These are phyloP conservation scores for Aspergillus arachidicola DNA, from an alignment of 2,329 filamentous ascomycete species.

Conservation along the genomic window DNA sequence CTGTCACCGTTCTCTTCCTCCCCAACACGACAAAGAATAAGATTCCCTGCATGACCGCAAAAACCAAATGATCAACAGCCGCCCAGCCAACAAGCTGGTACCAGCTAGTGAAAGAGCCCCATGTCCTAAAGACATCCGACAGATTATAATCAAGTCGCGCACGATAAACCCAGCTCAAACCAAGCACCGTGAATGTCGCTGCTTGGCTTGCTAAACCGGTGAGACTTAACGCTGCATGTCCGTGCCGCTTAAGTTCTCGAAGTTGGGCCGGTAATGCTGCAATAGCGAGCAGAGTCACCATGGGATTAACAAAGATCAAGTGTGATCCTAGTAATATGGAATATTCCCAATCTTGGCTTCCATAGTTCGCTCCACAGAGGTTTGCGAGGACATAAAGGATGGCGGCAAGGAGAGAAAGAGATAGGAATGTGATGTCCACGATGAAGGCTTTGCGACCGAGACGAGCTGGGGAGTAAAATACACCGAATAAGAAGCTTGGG, in stretches of 20 bases:
- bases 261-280: not conserved
- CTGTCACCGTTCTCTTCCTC: not conserved
- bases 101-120: not conserved
- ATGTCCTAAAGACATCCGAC: not conserved
- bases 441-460: not conserved
- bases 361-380: not conserved
- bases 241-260: not conserved
- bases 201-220: not conserved
- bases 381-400: not conserved
- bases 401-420: not conserved
- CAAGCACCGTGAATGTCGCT: not conserved
- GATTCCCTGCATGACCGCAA: not conserved
- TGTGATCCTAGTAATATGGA: not conserved
- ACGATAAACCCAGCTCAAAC: not conserved
- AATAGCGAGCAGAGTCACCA: not conserved
- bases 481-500: not conserved
- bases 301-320: not conserved
- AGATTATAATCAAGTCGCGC: not conserved
- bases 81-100: not conserved
- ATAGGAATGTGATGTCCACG: not conserved
- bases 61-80: not conserved
- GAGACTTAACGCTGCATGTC: not conserved
- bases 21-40: not conserved
- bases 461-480: not conserved
- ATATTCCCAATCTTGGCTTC: not conserved